Base-by-base conservation (phyloP, 225 moss, liverwort and hornwort genomes). In the Physcomitrellopsis africana region DNA sequence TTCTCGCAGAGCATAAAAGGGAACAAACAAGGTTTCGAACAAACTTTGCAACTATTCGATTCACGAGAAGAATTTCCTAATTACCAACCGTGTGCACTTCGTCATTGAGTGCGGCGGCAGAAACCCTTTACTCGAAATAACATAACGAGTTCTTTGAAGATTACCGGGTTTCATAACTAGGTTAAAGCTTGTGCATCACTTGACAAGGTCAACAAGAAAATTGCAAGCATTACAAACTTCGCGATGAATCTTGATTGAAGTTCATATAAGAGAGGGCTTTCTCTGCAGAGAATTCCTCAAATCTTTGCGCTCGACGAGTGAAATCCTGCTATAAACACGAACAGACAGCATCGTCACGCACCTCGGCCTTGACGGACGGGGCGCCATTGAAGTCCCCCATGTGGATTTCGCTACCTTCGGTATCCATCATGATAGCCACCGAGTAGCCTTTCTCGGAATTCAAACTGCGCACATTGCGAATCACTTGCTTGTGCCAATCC, bases 351-450 rank as follows among this genome's bases (percentile, higher is more conserved):
- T n/a, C 11, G 32, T 44, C 63, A 60, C 32, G 32, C 32, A 92
- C 96, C 96, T 95, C 95, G 55, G 93, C 93, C 76, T 89, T 99
- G 3, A 75, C 86, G 0, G 99, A 92, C 1, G 84, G 63, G 29
- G 71, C 85, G 46, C 85, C 91, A 68, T 91, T 84, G 73, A 95
- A 84, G 71, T 99, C 99, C 9, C 99, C 99, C 89, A 99, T 81
- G 69, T 99, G 99, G 70, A 99, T 99, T 81, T 99, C 95, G 68
- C 95, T 99, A 46, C 99, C 99, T 77, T 99, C 93, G 14, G 99
- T 99, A 80, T 99, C 99, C 90, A 99, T 95, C 99, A 99, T 95
- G 51, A 99, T 83, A 11, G 95, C 99, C 10, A 99, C 86, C 0
- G 95, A 92, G 72, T 90, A 99, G 0, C 99, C 99, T 56, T 93